Conservation (phyloP, 208 protist genomes). For the Borovskyia barvae region DNA sequence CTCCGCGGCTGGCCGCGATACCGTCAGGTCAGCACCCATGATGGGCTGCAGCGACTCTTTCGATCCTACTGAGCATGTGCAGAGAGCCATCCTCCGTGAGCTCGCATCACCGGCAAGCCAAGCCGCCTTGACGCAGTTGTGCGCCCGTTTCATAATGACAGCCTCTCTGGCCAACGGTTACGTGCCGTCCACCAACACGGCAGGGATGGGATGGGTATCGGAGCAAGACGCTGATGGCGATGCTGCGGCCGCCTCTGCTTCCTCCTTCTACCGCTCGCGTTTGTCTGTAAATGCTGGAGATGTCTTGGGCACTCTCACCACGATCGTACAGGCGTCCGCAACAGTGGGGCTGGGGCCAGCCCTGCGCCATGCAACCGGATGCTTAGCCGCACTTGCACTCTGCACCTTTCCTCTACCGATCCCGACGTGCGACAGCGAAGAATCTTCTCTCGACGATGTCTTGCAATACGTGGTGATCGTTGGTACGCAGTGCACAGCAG, state of each 20-base stretch:
- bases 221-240: slow-evolving; percentile 9
- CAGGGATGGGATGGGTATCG: slow-evolving; percentile 6
- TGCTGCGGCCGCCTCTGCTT: neutral
- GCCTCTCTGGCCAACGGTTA: slow-evolving; percentile 49
- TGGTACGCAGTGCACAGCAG: slow-evolving; percentile 1
- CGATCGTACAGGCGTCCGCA: slow-evolving; percentile 9
- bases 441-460: neutral
- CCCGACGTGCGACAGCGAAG: neutral
- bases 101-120: slow-evolving; percentile 43
- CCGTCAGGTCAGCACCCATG: neutral
- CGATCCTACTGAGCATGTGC: too few relatives aligned
- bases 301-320: slow-evolving; percentile 33
- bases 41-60: slow-evolving; percentile 25
- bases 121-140: slow-evolving; percentile 45
- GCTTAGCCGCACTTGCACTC: slow-evolving; percentile 46
- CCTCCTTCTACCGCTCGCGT: slow-evolving; percentile 14
- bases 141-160: slow-evolving; percentile 35
- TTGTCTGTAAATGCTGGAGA: slow-evolving; percentile 26
- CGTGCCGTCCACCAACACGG: slow-evolving; percentile 32
- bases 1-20: neutral
- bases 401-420: slow-evolving; percentile 11
- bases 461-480: slow-evolving; percentile 13
- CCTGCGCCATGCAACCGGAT: slow-evolving; percentile 62
- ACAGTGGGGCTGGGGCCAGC: slow-evolving; percentile 41
- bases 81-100: slow-evolving; percentile 15